Base-by-base conservation (phyloP, 306 rosid species). In the Lablab purpureus region DNA sequence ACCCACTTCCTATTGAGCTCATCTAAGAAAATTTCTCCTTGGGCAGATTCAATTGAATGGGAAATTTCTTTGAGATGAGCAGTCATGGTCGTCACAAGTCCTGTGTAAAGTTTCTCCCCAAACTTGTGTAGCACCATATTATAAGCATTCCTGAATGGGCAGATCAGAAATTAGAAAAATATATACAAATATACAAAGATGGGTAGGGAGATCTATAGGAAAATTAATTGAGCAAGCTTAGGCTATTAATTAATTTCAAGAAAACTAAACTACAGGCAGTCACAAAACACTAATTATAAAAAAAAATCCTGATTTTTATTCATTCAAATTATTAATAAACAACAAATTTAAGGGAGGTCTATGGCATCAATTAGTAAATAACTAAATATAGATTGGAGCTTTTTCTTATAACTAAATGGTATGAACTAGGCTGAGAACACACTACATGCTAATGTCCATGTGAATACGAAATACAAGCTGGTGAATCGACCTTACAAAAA, bases 1-100 rank as follows among this genome's bases (percentile, higher is more conserved):
- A 54, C 80, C 91, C 91, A 87, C 83, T 85, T 87, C 81, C 88
- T 85, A 74, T 87, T 87, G 72, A 85, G 86, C 84, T 85, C 91
- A 64, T 85, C 89, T 84, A 87, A 70, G 60, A 87, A 85, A 63
- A 85, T 23, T 73, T 85, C 91, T 65, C 91, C 91, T 79, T 87
- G 89, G 19, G 88, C 80, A 85, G 89, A 76, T 68, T 87, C 88
- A 80, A 87, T 81, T 11, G 82, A 85, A 51, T 50, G 80, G 54
- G 91, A 83, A 73, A 85, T 74, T 64, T 80, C 80, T 50, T 64
- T 85, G 19, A 87, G 81, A 83, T 87, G 91, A 69, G 67, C 59
- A 49, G 91, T 85, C 85, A 87, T 71, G 30, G 89, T 87, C 10
- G 18, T 45, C 83, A 82, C 88, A 64, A 85, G 87, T 74, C 91